Percentiles rank a stretch among this genome's conserved stretches.
phyloP scores from a whole-genome alignment of 1,284 basidiomycete species.

The Rhodotorula sp. region DNA sequence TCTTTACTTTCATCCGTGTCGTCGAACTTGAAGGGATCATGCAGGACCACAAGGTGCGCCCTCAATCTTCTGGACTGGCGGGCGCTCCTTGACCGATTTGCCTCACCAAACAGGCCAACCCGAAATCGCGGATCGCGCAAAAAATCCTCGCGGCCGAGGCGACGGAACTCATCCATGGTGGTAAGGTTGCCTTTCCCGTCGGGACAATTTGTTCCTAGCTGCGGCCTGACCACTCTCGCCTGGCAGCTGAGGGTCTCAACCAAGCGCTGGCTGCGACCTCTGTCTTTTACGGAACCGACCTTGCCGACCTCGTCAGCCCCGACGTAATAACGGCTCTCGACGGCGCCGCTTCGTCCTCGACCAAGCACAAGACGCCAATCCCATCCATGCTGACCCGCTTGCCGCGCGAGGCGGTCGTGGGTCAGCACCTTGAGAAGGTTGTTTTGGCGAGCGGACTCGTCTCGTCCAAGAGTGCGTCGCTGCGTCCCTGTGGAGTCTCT shows the following conservation, averaged over 20 bases:
- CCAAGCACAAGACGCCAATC: constrained; percentile 54
- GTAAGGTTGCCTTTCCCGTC: constrained; percentile 53
- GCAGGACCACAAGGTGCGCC: constrained; percentile 59
- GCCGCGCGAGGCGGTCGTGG: constrained; percentile 56
- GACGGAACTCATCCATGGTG: constrained; percentile 78
- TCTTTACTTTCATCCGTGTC: constrained; percentile 76
- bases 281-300: constrained; percentile 61
- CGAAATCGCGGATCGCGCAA: constrained; percentile 69
- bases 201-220: rapidly evolving
- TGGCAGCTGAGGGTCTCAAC: constrained; percentile 51
- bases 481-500: not conserved
- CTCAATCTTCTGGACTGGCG: not conserved
- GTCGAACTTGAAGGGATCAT: constrained; percentile 62
- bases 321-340: constrained; percentile 60
- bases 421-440: constrained; percentile 26
- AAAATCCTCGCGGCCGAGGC: constrained; percentile 78
- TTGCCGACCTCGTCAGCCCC: constrained; percentile 51
- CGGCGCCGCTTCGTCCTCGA: constrained; percentile 57
- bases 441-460: constrained; percentile 27
- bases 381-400: constrained; percentile 60
- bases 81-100: not conserved
- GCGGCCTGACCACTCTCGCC: not conserved
- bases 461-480: constrained; percentile 32
- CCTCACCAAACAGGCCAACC: constrained; percentile 44
- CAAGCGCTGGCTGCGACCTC: constrained; percentile 62